A percentile compares a stretch with the other conserved stretches of the same genome.
These are phyloP conservation scores for Pythium phragmiticola DNA, from an alignment of 352 stramenopile genomes.

Conservation along the genomic window DNA sequence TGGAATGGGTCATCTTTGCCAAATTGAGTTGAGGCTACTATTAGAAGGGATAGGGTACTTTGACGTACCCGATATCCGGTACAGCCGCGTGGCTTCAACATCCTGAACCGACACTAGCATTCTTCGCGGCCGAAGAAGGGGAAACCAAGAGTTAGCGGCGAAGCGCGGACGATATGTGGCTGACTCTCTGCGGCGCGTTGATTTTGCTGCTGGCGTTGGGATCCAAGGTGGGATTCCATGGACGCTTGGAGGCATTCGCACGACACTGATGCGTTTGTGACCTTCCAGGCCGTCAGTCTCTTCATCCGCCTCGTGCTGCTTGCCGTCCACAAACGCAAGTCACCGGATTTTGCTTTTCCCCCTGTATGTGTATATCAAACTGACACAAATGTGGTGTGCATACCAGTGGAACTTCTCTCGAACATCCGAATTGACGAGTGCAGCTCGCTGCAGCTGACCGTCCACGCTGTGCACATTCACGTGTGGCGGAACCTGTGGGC, in stretches of 20 bases:
- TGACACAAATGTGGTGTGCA: not conserved
- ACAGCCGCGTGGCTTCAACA: conserved; percentile 11
- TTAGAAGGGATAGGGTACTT: not conserved
- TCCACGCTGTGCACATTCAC: conserved; percentile 39
- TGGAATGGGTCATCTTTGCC: not conserved
- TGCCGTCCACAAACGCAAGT: conserved; percentile 21
- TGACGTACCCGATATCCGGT: conserved; percentile 21
- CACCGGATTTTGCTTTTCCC: not conserved
- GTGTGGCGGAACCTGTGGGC: conserved; percentile 53
- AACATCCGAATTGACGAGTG: conserved; percentile 43
- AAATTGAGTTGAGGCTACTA: not conserved
- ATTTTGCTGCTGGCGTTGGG: conserved; percentile 22
- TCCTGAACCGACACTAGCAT: conserved; percentile 7
- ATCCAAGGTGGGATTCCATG: conserved; percentile 15
- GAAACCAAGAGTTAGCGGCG: conserved; percentile 9
- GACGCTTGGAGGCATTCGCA: not conserved
- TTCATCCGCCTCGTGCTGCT: conserved; percentile 18
- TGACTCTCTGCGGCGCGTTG: conserved; percentile 5
- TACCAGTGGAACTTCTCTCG: conserved; percentile 42
- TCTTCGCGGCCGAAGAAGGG: not conserved
- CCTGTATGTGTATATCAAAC: not conserved
- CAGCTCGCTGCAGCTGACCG: conserved; percentile 44
- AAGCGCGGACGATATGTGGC: conserved; percentile 21
- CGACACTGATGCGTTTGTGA: not conserved
- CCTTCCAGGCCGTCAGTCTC: conserved; percentile 8